Conservation (phyloP, 495 filamentous ascomycete species). For the Aspergillus sclerotioniger region DNA sequence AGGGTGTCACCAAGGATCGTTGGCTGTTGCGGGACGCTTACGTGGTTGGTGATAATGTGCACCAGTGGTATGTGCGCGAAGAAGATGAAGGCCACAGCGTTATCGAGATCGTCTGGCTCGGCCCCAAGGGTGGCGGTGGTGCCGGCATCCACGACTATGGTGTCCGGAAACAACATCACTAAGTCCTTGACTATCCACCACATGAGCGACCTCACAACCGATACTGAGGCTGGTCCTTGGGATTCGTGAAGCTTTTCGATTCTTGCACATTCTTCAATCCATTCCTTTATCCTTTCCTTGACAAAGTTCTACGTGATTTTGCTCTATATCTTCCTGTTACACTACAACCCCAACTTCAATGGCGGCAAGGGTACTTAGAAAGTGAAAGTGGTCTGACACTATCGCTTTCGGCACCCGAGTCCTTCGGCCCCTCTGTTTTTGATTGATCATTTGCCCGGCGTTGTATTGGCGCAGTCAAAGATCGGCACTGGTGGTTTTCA, state of each 20-base stretch:
- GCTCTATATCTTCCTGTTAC: slow-evolving; percentile 15
- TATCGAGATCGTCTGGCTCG: slow-evolving; percentile 52
- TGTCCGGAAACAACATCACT: slow-evolving; percentile 14
- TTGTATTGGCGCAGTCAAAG: slow-evolving; percentile 27
- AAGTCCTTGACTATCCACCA: slow-evolving; percentile 6
- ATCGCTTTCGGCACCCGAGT: slow-evolving; percentile 10
- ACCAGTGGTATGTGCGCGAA: slow-evolving; percentile 49
- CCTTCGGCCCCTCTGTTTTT: slow-evolving; percentile 15
- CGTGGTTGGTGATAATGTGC: slow-evolving; percentile 46
- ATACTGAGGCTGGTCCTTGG: slow-evolving; percentile 29
- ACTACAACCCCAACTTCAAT: background rate
- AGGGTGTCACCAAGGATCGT: slow-evolving; percentile 45
- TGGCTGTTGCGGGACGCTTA: slow-evolving; percentile 44
- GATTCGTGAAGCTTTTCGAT: slow-evolving; percentile 22
- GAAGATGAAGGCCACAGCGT: slow-evolving; percentile 47
- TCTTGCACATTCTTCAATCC: slow-evolving; percentile 40
- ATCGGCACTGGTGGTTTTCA: slow-evolving; percentile 25
- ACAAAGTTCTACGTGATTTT: slow-evolving; percentile 17
- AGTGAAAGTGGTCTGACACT: slow-evolving; percentile 12
- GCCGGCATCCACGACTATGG: slow-evolving; percentile 36
- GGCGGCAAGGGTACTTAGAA: slow-evolving; percentile 8
- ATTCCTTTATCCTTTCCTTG: slow-evolving; percentile 17
- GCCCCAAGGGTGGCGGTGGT: slow-evolving; percentile 44
- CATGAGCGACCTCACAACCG: slow-evolving; percentile 18
- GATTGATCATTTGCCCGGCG: slow-evolving; percentile 27